Conservation (phyloP, 139 green algal species). For the Trebouxia sp. region DNA sequence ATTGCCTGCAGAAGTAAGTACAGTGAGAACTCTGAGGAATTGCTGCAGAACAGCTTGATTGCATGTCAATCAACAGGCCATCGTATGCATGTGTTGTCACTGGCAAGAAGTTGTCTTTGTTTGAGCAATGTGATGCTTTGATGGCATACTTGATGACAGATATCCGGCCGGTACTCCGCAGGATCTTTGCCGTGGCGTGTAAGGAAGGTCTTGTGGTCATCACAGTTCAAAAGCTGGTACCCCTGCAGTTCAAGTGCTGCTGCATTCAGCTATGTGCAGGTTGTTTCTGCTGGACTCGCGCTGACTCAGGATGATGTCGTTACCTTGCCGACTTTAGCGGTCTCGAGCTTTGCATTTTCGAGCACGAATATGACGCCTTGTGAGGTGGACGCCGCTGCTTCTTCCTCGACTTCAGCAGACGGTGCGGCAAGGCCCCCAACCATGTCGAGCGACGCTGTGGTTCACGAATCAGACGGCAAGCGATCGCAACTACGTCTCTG, state of each 20-base stretch:
- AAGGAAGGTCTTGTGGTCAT: slow-evolving; percentile 94
- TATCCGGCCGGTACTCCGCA: slow-evolving; percentile 89
- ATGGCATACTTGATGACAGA: slow-evolving; percentile 84
- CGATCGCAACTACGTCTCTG: no score
- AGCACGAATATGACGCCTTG: slow-evolving; percentile 89
- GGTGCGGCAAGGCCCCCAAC: slow-evolving; percentile 25
- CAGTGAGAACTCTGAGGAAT: background rate
- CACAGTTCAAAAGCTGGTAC: slow-evolving; percentile 93
- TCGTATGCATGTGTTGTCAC: background rate
- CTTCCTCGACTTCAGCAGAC: slow-evolving; percentile 19
- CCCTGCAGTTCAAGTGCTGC: slow-evolving; percentile 41
- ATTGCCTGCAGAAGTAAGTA: slow-evolving; percentile 66
- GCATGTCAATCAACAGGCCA: background rate
- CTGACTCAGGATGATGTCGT: background rate
- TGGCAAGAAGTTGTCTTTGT: background rate
- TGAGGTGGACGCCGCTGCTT: slow-evolving; percentile 18
- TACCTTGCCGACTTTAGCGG: slow-evolving; percentile 93
- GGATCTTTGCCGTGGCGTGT: slow-evolving; percentile 86
- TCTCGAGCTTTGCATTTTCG: slow-evolving; percentile 90
- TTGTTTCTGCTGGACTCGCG: background rate
- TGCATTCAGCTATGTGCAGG: background rate
- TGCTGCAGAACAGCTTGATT: background rate
- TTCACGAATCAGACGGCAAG: no score
- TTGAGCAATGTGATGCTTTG: background rate
- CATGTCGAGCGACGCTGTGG: no score